phyloP scores from a whole-genome alignment of 306 rosid genomes.

The Herpetospermum pedunculosum region DNA sequence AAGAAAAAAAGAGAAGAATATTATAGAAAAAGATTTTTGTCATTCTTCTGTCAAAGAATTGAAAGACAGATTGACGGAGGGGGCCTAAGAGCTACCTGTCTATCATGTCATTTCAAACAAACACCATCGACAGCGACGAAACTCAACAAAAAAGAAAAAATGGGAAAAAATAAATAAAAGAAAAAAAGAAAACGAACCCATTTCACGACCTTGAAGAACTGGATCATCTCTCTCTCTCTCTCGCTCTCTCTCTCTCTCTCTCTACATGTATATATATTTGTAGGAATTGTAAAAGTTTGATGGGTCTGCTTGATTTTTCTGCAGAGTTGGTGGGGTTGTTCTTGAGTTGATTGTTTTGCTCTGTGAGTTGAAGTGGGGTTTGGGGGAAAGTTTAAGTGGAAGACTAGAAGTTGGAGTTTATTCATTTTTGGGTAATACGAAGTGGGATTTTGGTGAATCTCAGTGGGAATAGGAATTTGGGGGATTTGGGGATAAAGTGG shows the following conservation, averaged over 20 bases:
- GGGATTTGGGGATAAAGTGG: neutral
- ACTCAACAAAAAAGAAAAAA: slow-evolving; percentile 1
- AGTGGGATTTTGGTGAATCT: neutral
- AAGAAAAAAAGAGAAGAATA: neutral
- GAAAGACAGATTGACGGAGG: slow-evolving; percentile 9
- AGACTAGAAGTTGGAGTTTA: neutral
- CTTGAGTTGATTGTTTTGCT: neutral
- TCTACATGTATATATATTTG: neutral
- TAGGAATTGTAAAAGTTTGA: neutral
- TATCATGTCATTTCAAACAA: slow-evolving; percentile 38
- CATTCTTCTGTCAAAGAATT: slow-evolving; percentile 7
- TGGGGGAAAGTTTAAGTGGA: neutral
- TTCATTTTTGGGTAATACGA: neutral
- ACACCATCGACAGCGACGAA: slow-evolving; percentile 60
- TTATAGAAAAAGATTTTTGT: neutral
- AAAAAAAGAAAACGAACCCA: neutral
- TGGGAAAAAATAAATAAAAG: neutral
- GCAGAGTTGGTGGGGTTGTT: neutral
- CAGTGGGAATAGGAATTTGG: neutral
- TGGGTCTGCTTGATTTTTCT: neutral
- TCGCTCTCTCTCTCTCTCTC: neutral
- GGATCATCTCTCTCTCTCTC: neutral
- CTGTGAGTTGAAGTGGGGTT: neutral
- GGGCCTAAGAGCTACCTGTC: slow-evolving; percentile 16
- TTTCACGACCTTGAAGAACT: neutral